phyloP scores from a whole-genome alignment of 805 yeast species.

The Saccharomycopsis sp. region DNA sequence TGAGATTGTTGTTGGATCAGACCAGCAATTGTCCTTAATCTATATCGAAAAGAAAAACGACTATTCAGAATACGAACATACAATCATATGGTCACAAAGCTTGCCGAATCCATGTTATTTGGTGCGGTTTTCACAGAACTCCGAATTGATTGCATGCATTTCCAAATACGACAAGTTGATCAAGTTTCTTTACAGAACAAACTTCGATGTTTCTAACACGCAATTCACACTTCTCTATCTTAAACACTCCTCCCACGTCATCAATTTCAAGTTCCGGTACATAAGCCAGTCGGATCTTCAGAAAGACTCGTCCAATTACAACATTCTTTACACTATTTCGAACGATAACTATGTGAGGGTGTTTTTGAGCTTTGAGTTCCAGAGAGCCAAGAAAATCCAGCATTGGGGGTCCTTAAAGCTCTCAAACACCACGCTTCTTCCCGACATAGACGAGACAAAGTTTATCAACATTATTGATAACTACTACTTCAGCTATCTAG shows the following conservation, averaged over 20 bases:
- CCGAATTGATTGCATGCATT: slow-evolving; percentile 57
- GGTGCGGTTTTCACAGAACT: slow-evolving; percentile 59
- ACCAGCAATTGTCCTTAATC: slow-evolving; percentile 46
- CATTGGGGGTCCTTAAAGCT: slow-evolving; percentile 47
- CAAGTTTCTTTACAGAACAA: slow-evolving; percentile 71
- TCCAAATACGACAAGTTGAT: slow-evolving; percentile 59
- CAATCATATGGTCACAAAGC: slow-evolving; percentile 32
- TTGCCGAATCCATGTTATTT: slow-evolving; percentile 59
- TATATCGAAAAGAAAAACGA: slow-evolving; percentile 33
- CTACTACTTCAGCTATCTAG: slow-evolving; percentile 29
- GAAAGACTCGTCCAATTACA: slow-evolving; percentile 34
- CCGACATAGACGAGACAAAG: slow-evolving; percentile 1
- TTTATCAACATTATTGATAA: slow-evolving; percentile 39
- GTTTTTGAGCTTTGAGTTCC: slow-evolving; percentile 62
- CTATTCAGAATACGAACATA: slow-evolving; percentile 34
- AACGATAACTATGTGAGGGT: slow-evolving; percentile 53
- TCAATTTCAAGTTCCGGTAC: slow-evolving; percentile 32
- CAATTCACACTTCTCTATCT: slow-evolving; percentile 64
- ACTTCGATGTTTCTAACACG: slow-evolving; percentile 57
- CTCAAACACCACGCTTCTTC: slow-evolving; percentile 10
- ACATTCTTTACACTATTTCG: slow-evolving; percentile 59
- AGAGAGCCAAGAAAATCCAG: slow-evolving; percentile 49
- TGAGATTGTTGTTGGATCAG: slow-evolving; percentile 60
- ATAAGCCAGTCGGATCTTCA: slow-evolving; percentile 27
- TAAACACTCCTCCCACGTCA: slow-evolving; percentile 55